Evolutionary conservation across 768 basidiomycete species (phyloP).

Genomic region (Dendrothele bispora): DNA sequence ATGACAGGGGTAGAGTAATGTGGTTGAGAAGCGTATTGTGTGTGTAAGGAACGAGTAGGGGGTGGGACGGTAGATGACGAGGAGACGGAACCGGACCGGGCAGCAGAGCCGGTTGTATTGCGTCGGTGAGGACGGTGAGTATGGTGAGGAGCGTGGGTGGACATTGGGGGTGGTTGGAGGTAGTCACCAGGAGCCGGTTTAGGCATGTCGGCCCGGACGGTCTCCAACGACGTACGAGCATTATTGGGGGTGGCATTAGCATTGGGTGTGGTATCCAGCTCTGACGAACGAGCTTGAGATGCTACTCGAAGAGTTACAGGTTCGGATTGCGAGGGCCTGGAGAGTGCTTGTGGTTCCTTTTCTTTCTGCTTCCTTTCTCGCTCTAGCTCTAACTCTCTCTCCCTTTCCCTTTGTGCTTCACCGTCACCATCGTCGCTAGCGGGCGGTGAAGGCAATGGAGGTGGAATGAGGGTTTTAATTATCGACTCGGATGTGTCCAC

Average conservation of each 20-base stretch:
- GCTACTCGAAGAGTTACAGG: not conserved
- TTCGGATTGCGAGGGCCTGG: conserved; percentile 12
- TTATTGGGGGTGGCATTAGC: conserved; percentile 13
- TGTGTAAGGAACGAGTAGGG: conserved; percentile 21
- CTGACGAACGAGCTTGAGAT: not conserved
- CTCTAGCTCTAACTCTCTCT: too few relatives aligned
- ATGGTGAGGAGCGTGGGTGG: conserved; percentile 23
- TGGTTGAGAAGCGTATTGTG: conserved; percentile 30
- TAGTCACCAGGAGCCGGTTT: conserved; percentile 27
- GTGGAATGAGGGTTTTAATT: conserved; percentile 22
- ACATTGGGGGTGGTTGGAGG: conserved; percentile 49
- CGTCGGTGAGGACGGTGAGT: conserved; percentile 49
- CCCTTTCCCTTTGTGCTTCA: conserved; percentile 22
- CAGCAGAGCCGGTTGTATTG: conserved; percentile 66
- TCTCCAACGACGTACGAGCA: conserved; percentile 5
- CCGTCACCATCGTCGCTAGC: conserved; percentile 8
- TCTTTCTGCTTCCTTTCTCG: conserved; percentile 19
- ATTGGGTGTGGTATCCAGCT: conserved; percentile 2
- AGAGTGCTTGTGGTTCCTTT: conserved; percentile 17
- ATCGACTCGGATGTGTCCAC: conserved; percentile 14
- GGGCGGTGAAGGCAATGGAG: conserved; percentile 52
- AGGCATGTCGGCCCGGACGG: not conserved
- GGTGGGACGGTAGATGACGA: conserved; percentile 24
- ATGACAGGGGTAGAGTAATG: not conserved
- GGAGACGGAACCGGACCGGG: too few relatives aligned